phyloP scores from a whole-genome alignment of 768 basidiomycete genomes.

The Termitomyces sp. region DNA sequence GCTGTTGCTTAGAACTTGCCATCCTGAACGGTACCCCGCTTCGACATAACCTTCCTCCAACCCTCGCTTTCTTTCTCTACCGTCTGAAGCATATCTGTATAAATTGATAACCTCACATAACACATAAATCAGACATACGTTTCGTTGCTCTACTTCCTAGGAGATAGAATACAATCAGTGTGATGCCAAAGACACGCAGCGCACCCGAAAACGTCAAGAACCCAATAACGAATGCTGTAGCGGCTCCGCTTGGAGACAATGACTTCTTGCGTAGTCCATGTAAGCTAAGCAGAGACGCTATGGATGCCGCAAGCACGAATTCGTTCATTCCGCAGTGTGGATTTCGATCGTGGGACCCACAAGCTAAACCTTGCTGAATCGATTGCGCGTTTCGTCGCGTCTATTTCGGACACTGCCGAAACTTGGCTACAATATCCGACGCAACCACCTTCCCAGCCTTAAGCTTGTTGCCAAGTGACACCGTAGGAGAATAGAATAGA shows the following conservation, averaged over 20 bases:
- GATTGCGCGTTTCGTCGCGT: neutral
- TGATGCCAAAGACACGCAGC: constrained; percentile 55
- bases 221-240: constrained; percentile 74
- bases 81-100: constrained; percentile 34
- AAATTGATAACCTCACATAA: neutral
- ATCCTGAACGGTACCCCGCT: constrained; percentile 65
- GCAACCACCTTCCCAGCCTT: too few species aligned
- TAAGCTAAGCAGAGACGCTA: constrained; percentile 49
- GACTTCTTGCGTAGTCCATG: constrained; percentile 76
- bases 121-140: constrained; percentile 32
- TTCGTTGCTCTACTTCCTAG: constrained; percentile 82
- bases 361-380: too few species aligned
- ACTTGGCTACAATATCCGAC: too few species aligned
- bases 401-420: neutral
- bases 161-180: constrained; percentile 75
- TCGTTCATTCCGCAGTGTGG: too few species aligned
- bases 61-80: constrained; percentile 66
- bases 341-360: too few species aligned
- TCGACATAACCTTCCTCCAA: constrained; percentile 78
- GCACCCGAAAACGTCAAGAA: constrained; percentile 67
- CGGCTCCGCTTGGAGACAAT: constrained; percentile 70
- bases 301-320: constrained; percentile 20
- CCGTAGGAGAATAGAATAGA: too few species aligned
- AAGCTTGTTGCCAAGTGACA: too few species aligned
- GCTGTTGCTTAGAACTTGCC: constrained; percentile 84